These are phyloP conservation scores for Aspergillus arachidicola DNA, from an alignment of 2,329 filamentous ascomycete species.

Conservation along the genomic window DNA sequence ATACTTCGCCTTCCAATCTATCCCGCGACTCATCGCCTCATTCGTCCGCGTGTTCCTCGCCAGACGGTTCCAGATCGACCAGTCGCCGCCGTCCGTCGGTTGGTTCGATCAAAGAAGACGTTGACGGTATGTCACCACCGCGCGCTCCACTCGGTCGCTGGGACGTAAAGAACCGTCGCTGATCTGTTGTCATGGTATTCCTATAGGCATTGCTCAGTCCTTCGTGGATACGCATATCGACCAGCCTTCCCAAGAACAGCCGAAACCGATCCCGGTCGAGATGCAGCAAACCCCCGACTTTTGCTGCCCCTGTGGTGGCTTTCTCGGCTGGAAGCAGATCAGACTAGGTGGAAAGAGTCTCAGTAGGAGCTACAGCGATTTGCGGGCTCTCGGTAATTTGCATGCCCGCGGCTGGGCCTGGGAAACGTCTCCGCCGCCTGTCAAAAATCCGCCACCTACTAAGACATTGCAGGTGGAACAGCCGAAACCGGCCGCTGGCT, in stretches of 20 bases:
- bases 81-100: conserved; percentile 44
- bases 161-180: neutral
- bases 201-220: conserved; percentile 45
- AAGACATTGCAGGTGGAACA: conserved; percentile 27
- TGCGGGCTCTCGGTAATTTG: conserved; percentile 38
- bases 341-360: conserved; percentile 45
- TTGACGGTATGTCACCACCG: conserved; percentile 37
- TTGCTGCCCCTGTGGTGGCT: conserved; percentile 50
- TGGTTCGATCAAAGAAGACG: conserved; percentile 48
- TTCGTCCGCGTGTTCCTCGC: conserved; percentile 35
- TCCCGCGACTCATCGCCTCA: conserved; percentile 38
- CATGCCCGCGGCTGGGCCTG: conserved; percentile 47
- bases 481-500: conserved; percentile 28
- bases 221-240: conserved; percentile 45
- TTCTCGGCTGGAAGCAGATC: conserved; percentile 50
- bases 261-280: conserved; percentile 25
- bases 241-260: conserved; percentile 29
- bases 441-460: conserved; percentile 16
- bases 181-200: conserved; percentile 8
- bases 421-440: conserved; percentile 34
- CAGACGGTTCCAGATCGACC: conserved; percentile 42
- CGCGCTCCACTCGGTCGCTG: neutral
- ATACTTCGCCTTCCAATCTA: conserved; percentile 20
- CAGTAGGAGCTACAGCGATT: conserved; percentile 49
- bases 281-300: conserved; percentile 45